Conservation (phyloP, 768 basidiomycete genomes). For the Russula sp. region DNA sequence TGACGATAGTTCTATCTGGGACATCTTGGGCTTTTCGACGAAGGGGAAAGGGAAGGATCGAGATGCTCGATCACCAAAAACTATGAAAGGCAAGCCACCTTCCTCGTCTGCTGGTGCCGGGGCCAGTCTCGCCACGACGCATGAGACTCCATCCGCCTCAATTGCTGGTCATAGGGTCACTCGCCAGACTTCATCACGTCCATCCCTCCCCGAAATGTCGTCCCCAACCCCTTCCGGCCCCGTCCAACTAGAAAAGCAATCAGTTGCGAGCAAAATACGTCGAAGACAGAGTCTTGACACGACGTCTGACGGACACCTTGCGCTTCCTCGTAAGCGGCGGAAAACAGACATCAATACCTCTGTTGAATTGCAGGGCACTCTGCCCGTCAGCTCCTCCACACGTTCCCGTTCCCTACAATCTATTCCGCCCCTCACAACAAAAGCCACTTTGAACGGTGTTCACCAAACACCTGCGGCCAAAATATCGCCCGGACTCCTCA, state of each 20-base stretch:
- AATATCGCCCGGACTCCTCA: not conserved
- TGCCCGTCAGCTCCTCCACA: not conserved
- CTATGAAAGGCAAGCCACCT: constrained; percentile 20
- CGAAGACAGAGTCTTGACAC: constrained; percentile 20
- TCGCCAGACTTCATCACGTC: constrained; percentile 13
- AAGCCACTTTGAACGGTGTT: constrained; percentile 16
- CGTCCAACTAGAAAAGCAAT: constrained; percentile 10
- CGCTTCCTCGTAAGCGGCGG: constrained; percentile 28
- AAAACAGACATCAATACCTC: constrained; percentile 20
- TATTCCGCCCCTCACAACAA: not conserved
- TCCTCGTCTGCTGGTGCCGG: not conserved
- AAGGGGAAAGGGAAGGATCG: constrained; percentile 38
- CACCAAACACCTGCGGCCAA: not conserved
- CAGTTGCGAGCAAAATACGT: constrained; percentile 2
- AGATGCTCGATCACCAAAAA: constrained; percentile 15
- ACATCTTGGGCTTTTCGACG: constrained; percentile 34
- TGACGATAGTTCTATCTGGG: constrained; percentile 36
- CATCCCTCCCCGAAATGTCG: constrained; percentile 4
- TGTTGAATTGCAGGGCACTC: not conserved
- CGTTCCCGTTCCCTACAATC: constrained; percentile 3
- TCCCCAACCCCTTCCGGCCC: constrained; percentile 11
- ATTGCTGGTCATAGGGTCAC: constrained; percentile 9
- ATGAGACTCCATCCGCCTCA: constrained; percentile 2
- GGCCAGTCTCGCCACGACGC: not conserved
- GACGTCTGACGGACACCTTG: constrained; percentile 10